phyloP scores from a whole-genome alignment of 768 basidiomycete species.

The Lentinula detonsa region DNA sequence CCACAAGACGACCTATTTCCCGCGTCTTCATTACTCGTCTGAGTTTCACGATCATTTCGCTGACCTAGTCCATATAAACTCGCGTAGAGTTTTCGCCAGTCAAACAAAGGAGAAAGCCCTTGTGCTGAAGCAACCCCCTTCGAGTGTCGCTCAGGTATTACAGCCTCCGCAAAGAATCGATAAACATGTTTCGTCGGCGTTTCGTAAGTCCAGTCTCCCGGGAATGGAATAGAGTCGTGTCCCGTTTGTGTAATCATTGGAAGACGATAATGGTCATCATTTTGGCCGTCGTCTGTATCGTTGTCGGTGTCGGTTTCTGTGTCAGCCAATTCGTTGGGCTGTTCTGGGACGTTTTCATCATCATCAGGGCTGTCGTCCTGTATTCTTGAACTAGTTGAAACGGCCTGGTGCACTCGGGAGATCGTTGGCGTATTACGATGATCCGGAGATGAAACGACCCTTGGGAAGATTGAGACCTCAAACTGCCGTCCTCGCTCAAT shows the following conservation, averaged over 20 bases:
- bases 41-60: not conserved
- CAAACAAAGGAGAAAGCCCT: not conserved
- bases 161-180: conserved; percentile 1
- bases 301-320: not conserved
- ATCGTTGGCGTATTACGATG: not conserved
- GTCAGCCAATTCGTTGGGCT: not conserved
- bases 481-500: not conserved
- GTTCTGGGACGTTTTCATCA: not conserved
- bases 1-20: not conserved
- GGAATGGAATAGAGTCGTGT: not conserved
- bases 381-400: not conserved
- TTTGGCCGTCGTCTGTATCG: not conserved
- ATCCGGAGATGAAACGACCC: not conserved
- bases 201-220: not conserved
- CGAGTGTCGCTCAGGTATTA: not conserved
- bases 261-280: conserved; percentile 3
- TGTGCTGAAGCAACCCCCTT: not conserved
- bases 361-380: not conserved
- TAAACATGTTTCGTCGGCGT: not conserved
- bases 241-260: conserved; percentile 1
- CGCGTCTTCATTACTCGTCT: not conserved
- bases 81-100: not conserved
- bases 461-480: not conserved
- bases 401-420: not conserved
- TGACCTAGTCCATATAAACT: not conserved